These are phyloP conservation scores for Aspergillus heteromorphus DNA, from an alignment of 495 filamentous ascomycete species.

Conservation along the genomic window DNA sequence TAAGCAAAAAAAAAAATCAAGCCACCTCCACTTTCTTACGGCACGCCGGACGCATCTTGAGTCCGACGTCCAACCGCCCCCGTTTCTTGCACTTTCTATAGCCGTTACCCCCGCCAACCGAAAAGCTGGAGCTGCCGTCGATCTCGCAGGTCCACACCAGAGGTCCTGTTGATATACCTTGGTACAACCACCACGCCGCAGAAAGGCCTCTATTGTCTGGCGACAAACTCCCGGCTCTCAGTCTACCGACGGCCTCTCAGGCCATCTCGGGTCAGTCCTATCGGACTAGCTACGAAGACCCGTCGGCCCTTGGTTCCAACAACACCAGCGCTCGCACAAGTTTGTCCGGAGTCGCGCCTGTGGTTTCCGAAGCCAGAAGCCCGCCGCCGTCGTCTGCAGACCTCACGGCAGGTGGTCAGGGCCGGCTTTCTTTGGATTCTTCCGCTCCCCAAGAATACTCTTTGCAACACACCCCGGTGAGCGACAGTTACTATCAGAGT, in stretches of 20 bases:
- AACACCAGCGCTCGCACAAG: slow-evolving; percentile 35
- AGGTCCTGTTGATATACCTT: slow-evolving; percentile 74
- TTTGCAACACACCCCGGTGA: slow-evolving; percentile 22
- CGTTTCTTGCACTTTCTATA: slow-evolving; percentile 27
- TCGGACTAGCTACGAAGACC: slow-evolving; percentile 45
- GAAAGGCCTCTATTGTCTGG: slow-evolving; percentile 63
- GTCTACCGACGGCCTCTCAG: slow-evolving; percentile 69
- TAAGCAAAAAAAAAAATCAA: slow-evolving; percentile 13
- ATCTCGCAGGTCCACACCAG: slow-evolving; percentile 86
- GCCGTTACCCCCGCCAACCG: slow-evolving; percentile 56
- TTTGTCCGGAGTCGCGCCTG: slow-evolving; percentile 31
- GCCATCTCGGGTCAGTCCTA: slow-evolving; percentile 45
- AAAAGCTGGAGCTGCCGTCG: slow-evolving; percentile 98
- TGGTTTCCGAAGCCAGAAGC: slow-evolving; percentile 29
- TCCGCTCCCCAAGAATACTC: slow-evolving; percentile 29
- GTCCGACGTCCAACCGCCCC: slow-evolving; percentile 20
- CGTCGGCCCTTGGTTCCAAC: slow-evolving; percentile 22
- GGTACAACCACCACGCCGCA: slow-evolving; percentile 67
- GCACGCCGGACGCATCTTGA: slow-evolving; percentile 24
- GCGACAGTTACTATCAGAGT: slow-evolving; percentile 37
- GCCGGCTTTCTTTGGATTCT: slow-evolving; percentile 35
- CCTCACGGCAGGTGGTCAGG: slow-evolving; percentile 27
- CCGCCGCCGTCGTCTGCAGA: slow-evolving; percentile 32
- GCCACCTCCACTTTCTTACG: slow-evolving; percentile 13
- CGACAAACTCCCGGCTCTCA: slow-evolving; percentile 74